A percentile compares a stretch with the other conserved stretches of the same genome.
phyloP scores from a whole-genome alignment of 225 moss, liverwort and hornwort genomes.

The Polytrichum commune region DNA sequence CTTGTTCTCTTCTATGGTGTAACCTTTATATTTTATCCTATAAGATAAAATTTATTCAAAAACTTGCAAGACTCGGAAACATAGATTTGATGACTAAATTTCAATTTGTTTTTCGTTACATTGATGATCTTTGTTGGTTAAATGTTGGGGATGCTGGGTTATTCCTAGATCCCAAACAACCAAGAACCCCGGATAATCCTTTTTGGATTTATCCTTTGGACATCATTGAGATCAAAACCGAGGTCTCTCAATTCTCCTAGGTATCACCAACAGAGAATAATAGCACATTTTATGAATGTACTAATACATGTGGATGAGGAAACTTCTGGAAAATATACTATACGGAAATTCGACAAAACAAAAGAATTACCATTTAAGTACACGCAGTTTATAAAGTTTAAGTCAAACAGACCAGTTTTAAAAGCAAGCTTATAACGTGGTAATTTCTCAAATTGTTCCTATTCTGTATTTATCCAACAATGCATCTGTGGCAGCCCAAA shows the following conservation, averaged over 20 bases:
- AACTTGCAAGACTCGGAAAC: not conserved
- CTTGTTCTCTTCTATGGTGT: not conserved
- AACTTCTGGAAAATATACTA: too few relatives aligned
- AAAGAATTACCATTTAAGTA: too few relatives aligned
- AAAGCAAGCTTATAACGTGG: too few relatives aligned
- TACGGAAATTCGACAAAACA: too few relatives aligned
- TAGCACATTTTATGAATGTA: too few relatives aligned
- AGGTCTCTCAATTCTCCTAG: not conserved
- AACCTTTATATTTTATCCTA: not conserved
- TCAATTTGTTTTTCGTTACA: not conserved
- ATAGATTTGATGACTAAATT: not conserved
- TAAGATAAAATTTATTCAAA: not conserved
- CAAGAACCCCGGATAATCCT: not conserved
- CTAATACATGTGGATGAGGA: too few relatives aligned
- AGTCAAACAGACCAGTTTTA: too few relatives aligned
- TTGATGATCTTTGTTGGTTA: not conserved
- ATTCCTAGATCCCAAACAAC: not conserved
- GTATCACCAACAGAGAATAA: too few relatives aligned
- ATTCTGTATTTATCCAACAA: too few relatives aligned
- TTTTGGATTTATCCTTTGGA: not conserved
- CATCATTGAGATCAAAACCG: not conserved
- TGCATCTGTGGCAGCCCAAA: too few relatives aligned
- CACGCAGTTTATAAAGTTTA: too few relatives aligned
- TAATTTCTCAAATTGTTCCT: too few relatives aligned
- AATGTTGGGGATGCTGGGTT: not conserved